Conservation (phyloP, 805 yeast species). For the Scheffersomyces amazonensis region DNA sequence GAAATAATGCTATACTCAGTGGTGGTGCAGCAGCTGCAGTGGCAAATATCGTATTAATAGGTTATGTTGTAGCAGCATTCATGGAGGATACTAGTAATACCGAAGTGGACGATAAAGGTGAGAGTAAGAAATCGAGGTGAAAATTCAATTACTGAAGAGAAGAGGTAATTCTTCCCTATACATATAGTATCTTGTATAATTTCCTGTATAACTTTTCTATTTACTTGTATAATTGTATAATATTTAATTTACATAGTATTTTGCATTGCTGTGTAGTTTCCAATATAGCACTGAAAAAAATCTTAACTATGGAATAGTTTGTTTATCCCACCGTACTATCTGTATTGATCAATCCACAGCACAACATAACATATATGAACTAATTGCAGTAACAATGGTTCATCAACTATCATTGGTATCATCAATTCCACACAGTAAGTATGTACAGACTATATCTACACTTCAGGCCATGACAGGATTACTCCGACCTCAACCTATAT, state of each 20-base stretch:
- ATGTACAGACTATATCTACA: conserved; percentile 43
- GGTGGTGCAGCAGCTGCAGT: conserved; percentile 80
- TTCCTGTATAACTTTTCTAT: too few relatives aligned
- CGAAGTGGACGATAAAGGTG: conserved; percentile 22
- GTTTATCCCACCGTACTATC: too few relatives aligned
- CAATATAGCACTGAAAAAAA: too few relatives aligned
- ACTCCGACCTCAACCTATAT: conserved; percentile 39
- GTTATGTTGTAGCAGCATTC: conserved; percentile 72
- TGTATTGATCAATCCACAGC: too few relatives aligned
- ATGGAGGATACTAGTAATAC: conserved; percentile 50
- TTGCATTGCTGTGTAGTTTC: too few relatives aligned
- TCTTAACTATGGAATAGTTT: too few relatives aligned
- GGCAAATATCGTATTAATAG: conserved; percentile 72
- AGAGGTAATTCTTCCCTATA: too few relatives aligned
- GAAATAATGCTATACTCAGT: conserved; percentile 57
- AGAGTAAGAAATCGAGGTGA: conserved; percentile 4
- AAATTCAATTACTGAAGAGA: too few relatives aligned
- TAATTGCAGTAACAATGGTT: conserved; percentile 35
- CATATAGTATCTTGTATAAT: too few relatives aligned
- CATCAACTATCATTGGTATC: conserved; percentile 52
- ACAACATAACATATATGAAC: not conserved
- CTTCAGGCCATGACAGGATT: conserved; percentile 52
- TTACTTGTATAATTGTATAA: too few relatives aligned
- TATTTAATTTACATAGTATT: too few relatives aligned
- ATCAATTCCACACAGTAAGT: conserved; percentile 39